Evolutionary conservation across 768 basidiomycete species (phyloP), one percentile per base, ranked within the genome.

Genomic region (Podaxis sp.): DNA sequence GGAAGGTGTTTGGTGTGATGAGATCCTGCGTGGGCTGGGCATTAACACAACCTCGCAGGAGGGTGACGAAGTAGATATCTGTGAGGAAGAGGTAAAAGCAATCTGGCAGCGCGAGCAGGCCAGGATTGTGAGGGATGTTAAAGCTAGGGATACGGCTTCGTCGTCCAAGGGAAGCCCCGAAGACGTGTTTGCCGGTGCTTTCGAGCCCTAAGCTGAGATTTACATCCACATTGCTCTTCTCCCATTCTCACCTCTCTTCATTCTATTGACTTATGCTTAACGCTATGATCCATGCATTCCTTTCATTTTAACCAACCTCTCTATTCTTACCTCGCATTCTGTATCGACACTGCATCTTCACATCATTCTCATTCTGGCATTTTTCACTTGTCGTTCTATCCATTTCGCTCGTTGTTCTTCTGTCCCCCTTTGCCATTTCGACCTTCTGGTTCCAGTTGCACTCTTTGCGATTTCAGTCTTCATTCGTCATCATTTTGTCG

Each of bases 1-100:
- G 2, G 80, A 85, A n/a, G 86, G 86, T 26, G 78, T 91, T 30
- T 83, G 88, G 69, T 74, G 75, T 2, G 89, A 89, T 36, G 91
- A 93, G 67, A 79, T 91, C 4, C 73, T 87, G n/a, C 83, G 89
- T 48, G 90, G 89, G 0, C 70, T 93, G 40, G 90, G 90, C 11
- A 76, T 88, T 22, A 68, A 66, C 1, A 67, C 66, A 2, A 68
- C 50, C 20, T 22, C 22, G 33, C 56, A 64, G 28, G 65, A 64
- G 5, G 70, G 65, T 44, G 69, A 49, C 0, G 67, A 70, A 0
- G 82, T 85, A 56, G 72, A 79, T 20, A 75, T 74, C 54, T 63
- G 60, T 8, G 80, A 79, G 60, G 84, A 86, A 69, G 85, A 84
- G 65, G 76, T 67, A 5, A 67, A 67, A 38, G 58, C 49, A 11